Percentiles rank a stretch among this genome's conserved stretches.
phyloP scores from a whole-genome alignment of 257 asterid species.

The Avicennia marina region DNA sequence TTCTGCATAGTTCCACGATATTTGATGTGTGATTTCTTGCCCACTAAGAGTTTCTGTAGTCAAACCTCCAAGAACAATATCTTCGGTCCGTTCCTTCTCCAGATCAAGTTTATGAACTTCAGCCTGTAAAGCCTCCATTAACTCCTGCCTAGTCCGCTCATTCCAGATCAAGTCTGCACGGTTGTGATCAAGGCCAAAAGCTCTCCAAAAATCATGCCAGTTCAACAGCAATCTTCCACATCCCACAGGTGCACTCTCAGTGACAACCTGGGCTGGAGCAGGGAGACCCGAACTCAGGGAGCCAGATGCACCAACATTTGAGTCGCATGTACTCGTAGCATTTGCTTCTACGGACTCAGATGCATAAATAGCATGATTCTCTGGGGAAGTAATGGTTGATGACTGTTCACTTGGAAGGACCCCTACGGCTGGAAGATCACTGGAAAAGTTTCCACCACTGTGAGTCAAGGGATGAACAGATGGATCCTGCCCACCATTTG shows the following conservation, averaged over 20 bases:
- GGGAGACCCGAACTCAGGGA: constrained; percentile 57
- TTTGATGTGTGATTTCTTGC: constrained; percentile 65
- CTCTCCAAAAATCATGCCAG: constrained; percentile 98
- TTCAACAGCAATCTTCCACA: constrained; percentile 94
- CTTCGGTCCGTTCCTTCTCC: constrained; percentile 95
- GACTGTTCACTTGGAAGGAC: constrained; percentile 42
- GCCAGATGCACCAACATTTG: constrained; percentile 44
- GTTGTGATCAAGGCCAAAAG: constrained; percentile 90
- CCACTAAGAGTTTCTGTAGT: constrained; percentile 48
- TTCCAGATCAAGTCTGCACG: constrained; percentile 99
- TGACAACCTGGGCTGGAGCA: constrained; percentile 96
- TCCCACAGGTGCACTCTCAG: constrained; percentile 83
- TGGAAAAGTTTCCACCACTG: constrained; percentile 38
- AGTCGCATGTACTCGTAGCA: constrained; percentile 32
- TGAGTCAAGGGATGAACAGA: constrained; percentile 32
- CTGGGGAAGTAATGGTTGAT: constrained; percentile 35
- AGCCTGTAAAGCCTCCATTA: constrained; percentile 87
- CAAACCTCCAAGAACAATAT: constrained; percentile 82
- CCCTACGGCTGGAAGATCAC: constrained; percentile 37
- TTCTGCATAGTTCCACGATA: constrained; percentile 97
- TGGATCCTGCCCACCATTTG: constrained; percentile 37
- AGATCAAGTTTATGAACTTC: constrained; percentile 94
- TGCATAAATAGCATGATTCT: constrained; percentile 31
- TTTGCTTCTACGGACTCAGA: constrained; percentile 44
- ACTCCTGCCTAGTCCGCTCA: constrained; percentile 97